Evolutionary conservation across 352 stramenopile species (phyloP), one percentile per base, ranked within the genome.

Genomic region (Globisporangium paddicum): DNA sequence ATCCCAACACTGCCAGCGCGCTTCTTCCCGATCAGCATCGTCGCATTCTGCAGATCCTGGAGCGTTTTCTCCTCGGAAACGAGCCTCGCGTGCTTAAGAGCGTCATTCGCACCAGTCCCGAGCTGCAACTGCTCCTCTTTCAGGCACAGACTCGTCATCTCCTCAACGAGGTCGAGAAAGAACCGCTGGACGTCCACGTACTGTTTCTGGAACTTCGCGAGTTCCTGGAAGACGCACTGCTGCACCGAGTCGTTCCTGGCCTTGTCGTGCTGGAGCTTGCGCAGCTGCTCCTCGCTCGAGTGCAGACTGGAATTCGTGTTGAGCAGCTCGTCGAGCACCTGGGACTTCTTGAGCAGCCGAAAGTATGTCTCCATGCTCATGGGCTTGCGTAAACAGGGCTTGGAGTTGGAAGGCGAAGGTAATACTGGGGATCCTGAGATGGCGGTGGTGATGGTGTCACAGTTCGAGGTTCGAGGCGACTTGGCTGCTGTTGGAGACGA

Each of bases 361-460:
- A 87, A 87, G 63, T 89, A 89, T 32, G 71, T 71, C 40, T 82
- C 76, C n/a, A 68, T 57, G 34, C 47, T 77, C 64, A 87, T 87
- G 25, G 28, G 58, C 19, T 50, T 49, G n/a, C 38, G 23, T n/a
- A 5, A 23, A 21, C 23, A 16, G 13, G 18, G 37, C 11, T 16
- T 51, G 5, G 26, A 5, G 6, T 1, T 16, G 16, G 30, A 38
- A 19, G 32, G 21, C 30, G 28, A 19, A 13, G 18, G 13, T 47
- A n/a, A n/a, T n/a, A 32, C 28, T 32, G 28, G 21, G 30, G 7
- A 25, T 19, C 11, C 14, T 6, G 35, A 25, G 32, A 21, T 13
- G 34, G 28, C 25, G 13, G 9, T 37, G 14, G 21, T 30, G 26
- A 16, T 3, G 3, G 19, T 14, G 26, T 23, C 41, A 5, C 14